Evolutionary conservation across 164 flowering plant species (phyloP).

Genomic region (Aristolochia fimbriata): DNA sequence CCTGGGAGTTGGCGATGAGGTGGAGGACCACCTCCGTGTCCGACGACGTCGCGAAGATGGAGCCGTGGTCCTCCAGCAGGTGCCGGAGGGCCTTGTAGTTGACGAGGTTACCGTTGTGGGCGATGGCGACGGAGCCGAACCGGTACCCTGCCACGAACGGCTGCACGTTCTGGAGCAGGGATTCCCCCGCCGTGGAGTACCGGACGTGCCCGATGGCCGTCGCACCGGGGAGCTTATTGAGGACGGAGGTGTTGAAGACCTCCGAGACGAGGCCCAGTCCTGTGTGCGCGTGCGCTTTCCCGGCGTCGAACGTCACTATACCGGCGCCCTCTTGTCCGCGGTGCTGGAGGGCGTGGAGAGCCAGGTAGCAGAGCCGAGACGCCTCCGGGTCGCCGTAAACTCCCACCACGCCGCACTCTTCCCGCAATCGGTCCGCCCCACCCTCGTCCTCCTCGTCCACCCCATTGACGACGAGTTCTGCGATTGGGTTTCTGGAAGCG

Average conservation of each 20-base stretch:
- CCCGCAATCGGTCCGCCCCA: constrained; percentile 38
- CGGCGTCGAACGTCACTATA: constrained; percentile 52
- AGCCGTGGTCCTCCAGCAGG: constrained; percentile 67
- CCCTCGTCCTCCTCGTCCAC: constrained; percentile 25
- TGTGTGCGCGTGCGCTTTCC: constrained; percentile 54
- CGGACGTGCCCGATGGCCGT: constrained; percentile 86
- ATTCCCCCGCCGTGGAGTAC: constrained; percentile 86
- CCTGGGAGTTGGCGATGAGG: constrained; percentile 71
- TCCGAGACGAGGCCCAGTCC: constrained; percentile 89
- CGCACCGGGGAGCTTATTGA: constrained; percentile 59
- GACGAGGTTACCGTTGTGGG: constrained; percentile 88
- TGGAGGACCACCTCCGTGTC: constrained; percentile 95
- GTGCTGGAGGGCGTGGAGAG: constrained; percentile 90
- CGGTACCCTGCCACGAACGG: constrained; percentile 87
- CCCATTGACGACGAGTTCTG: not conserved
- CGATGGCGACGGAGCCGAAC: constrained; percentile 84
- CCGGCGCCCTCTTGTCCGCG: constrained; percentile 97
- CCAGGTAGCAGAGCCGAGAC: constrained; percentile 69
- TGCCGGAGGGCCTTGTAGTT: constrained; percentile 56
- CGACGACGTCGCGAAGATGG: constrained; percentile 75
- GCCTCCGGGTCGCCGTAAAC: constrained; percentile 92
- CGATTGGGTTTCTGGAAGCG: not conserved
- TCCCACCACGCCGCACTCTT: constrained; percentile 95
- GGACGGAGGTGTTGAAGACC: constrained; percentile 62
- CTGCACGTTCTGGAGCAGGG: constrained; percentile 90